Conservation (phyloP, 1,284 basidiomycete genomes). For the Sporisorium exsertum region DNA sequence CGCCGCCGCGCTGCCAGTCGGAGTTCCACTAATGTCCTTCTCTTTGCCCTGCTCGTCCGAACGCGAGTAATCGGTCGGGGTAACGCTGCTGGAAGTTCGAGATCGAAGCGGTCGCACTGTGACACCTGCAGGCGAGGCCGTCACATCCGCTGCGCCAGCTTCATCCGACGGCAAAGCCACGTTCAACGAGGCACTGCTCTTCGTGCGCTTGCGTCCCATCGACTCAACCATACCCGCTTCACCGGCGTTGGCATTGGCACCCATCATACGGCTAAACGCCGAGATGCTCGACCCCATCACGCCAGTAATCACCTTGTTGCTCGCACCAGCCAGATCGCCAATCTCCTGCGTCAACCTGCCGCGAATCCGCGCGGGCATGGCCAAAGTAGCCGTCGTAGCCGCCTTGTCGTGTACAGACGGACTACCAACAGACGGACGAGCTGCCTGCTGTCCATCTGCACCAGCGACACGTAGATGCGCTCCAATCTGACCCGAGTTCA, state of each 20-base stretch:
- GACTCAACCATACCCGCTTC: not conserved
- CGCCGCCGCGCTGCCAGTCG: not conserved
- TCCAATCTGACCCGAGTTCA: conserved; percentile 72
- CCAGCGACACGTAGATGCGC: conserved; percentile 3
- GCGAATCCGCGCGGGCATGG: conserved; percentile 72
- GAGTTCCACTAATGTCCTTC: not conserved
- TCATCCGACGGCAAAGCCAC: not conserved
- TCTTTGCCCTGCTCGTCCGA: conserved; percentile 13
- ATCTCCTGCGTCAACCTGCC: conserved; percentile 84
- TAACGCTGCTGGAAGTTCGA: not conserved
- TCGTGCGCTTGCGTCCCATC: not conserved
- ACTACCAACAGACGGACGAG: conserved; percentile 36
- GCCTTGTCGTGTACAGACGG: not conserved
- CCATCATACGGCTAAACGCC: conserved; percentile 46
- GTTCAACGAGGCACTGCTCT: conserved; percentile 11
- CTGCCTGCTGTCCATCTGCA: not conserved
- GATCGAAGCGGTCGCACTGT: not conserved
- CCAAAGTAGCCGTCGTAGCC: not conserved
- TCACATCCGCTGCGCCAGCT: not conserved
- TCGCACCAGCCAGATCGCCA: conserved; percentile 76
- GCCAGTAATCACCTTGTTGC: conserved; percentile 70
- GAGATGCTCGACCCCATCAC: conserved; percentile 83
- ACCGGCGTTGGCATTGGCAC: conserved; percentile 11
- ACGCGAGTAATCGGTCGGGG: conserved; percentile 11
- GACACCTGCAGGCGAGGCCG: not conserved